phyloP scores from a whole-genome alignment of 805 yeast genomes.

The Pichia californica region DNA sequence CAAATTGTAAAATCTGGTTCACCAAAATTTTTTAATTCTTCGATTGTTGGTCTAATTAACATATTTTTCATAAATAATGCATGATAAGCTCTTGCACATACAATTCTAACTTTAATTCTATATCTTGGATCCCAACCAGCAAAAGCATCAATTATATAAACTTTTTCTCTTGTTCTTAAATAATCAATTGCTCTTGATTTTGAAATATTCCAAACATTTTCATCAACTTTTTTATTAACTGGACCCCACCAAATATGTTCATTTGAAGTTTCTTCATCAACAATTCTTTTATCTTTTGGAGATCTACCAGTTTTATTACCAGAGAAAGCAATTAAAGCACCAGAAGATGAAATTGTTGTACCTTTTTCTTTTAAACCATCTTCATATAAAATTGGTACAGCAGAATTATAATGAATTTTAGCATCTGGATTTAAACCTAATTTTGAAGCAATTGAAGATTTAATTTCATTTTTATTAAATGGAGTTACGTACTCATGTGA shows the following conservation, averaged over 20 bases:
- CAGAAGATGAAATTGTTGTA: constrained; percentile 85
- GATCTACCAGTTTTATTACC: constrained; percentile 97
- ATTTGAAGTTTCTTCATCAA: constrained; percentile 82
- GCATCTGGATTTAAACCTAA: constrained; percentile 55
- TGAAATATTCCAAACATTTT: constrained; percentile 90
- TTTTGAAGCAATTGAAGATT: constrained; percentile 27
- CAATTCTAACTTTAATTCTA: constrained; percentile 91
- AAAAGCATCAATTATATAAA: constrained; percentile 91
- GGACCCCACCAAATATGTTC: constrained; percentile 99
- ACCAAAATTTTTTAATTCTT: constrained; percentile 84
- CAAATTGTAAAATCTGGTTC: constrained; percentile 97
- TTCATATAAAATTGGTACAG: constrained; percentile 88
- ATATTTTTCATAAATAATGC: constrained; percentile 97
- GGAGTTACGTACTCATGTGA: constrained; percentile 18
- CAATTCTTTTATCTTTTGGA: constrained; percentile 96
- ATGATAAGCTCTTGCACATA: constrained; percentile 98
- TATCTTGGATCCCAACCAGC: constrained; percentile 99
- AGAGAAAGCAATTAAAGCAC: constrained; percentile 93
- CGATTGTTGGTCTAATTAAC: constrained; percentile 91
- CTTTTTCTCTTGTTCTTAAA: constrained; percentile 89
- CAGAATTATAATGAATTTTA: constrained; percentile 79
- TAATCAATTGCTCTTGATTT: constrained; percentile 96
- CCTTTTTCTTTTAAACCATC: constrained; percentile 89
- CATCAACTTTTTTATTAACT: constrained; percentile 90
- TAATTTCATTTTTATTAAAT: constrained; percentile 22